A percentile compares a stretch with the other conserved stretches of the same genome.
Conservation (phyloP, 257 asterid species). For the Craterostigma plantagineum region DNA sequence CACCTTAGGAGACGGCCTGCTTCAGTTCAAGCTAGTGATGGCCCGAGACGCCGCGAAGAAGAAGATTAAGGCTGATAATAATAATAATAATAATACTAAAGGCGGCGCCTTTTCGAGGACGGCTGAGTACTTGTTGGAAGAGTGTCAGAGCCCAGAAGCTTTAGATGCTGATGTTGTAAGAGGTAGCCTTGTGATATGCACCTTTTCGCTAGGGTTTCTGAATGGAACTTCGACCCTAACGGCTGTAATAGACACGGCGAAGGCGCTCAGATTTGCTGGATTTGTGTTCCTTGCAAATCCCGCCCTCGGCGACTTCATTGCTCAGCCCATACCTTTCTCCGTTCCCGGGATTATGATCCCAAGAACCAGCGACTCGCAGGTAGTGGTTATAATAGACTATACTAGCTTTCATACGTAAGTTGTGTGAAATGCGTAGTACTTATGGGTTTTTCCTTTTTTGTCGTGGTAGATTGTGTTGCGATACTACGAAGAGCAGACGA, state of each 20-base stretch:
- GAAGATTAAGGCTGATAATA: too few species aligned
- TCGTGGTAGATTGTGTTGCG: slow-evolving; percentile 26
- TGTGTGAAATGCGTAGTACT: too few species aligned
- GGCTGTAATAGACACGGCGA: slow-evolving; percentile 47
- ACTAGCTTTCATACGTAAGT: too few species aligned
- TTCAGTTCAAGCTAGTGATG: slow-evolving; percentile 44
- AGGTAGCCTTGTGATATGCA: slow-evolving; percentile 70
- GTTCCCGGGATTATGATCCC: slow-evolving; percentile 78
- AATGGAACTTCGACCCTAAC: slow-evolving; percentile 45
- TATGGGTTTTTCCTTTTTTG: too few species aligned
- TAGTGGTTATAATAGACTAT: too few species aligned
- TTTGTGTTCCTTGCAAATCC: slow-evolving; percentile 71
- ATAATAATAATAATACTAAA: too few species aligned
- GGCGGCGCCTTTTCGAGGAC: slow-evolving; percentile 38
- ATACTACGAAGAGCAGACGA: slow-evolving; percentile 47
- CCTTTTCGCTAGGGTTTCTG: slow-evolving; percentile 60
- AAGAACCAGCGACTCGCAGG: slow-evolving; percentile 42
- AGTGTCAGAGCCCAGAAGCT: slow-evolving; percentile 74
- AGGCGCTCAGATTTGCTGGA: slow-evolving; percentile 45
- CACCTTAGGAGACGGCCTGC: slow-evolving; percentile 41
- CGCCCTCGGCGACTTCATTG: slow-evolving; percentile 63
- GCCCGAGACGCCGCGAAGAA: slow-evolving; percentile 53
- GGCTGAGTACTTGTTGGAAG: slow-evolving; percentile 40
- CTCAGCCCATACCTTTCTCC: slow-evolving; percentile 73
- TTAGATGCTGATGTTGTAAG: slow-evolving; percentile 33